Percentiles rank a stretch among this genome's conserved stretches.
phyloP scores from a whole-genome alignment of 1,284 basidiomycete genomes.

The Trametes sp. region DNA sequence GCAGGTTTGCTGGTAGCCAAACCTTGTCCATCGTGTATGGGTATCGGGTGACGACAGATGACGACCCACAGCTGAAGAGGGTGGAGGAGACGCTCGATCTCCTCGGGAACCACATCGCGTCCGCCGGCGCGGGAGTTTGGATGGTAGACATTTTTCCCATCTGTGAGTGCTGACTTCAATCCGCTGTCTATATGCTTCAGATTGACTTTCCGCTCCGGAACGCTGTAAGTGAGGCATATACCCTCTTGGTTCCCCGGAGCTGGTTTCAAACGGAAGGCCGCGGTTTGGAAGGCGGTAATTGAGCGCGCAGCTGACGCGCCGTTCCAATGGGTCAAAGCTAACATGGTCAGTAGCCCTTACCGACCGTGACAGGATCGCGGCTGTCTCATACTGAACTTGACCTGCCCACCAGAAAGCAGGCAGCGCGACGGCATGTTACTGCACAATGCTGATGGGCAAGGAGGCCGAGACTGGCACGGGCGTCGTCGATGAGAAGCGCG shows the following conservation, averaged over 20 bases:
- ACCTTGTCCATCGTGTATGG: conserved; percentile 9
- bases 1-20: not conserved
- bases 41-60: not conserved
- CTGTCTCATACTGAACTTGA: too few species aligned
- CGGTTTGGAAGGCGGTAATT: conserved; percentile 66
- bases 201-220: not conserved
- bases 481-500: conserved; percentile 44
- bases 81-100: conserved; percentile 65
- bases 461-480: not conserved
- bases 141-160: conserved; percentile 50
- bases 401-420: not conserved
- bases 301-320: conserved; percentile 71
- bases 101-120: conserved; percentile 63
- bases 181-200: not conserved
- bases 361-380: too few species aligned
- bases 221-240: conserved; percentile 37
- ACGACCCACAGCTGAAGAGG: conserved; percentile 46
- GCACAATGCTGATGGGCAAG: conserved; percentile 61
- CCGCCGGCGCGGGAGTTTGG: conserved; percentile 6
- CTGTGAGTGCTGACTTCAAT: conserved; percentile 14
- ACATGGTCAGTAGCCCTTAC: conserved; percentile 48
- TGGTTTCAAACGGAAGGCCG: conserved; percentile 53
- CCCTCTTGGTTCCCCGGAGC: conserved; percentile 44
- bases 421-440: conserved; percentile 60
- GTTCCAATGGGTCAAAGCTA: conserved; percentile 61